Percentiles rank a stretch among this genome's conserved stretches.
These are phyloP conservation scores for Rubus idaeus DNA, from an alignment of 306 rosid genomes.

Conservation along the genomic window DNA sequence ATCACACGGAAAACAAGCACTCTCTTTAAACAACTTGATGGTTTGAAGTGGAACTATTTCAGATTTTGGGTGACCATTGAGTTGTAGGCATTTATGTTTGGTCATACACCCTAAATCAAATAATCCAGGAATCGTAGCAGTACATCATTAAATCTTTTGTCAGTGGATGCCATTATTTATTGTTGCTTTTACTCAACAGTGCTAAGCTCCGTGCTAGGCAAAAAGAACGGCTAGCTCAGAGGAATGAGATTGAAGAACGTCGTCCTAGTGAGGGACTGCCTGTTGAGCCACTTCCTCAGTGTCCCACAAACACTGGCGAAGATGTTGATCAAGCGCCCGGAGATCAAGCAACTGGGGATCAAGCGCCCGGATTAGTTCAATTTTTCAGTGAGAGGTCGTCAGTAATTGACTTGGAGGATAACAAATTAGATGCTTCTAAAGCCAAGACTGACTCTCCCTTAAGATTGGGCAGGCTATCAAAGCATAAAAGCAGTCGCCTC, in stretches of 20 bases:
- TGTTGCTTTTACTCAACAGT: conserved; percentile 55
- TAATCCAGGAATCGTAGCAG: not conserved
- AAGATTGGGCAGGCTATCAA: conserved; percentile 52
- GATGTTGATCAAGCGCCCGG: conserved; percentile 21
- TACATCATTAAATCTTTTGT: not conserved
- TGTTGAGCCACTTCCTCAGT: conserved; percentile 38
- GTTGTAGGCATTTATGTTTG: conserved; percentile 6
- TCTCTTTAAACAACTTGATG: not conserved
- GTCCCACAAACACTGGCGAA: conserved; percentile 40
- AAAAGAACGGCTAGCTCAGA: conserved; percentile 73
- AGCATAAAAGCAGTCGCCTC: conserved; percentile 48
- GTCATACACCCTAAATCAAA: not conserved
- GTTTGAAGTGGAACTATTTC: not conserved
- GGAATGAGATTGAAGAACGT: conserved; percentile 53
- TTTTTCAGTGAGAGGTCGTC: conserved; percentile 52
- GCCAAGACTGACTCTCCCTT: conserved; percentile 47
- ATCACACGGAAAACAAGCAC: not conserved
- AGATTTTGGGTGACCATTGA: not conserved
- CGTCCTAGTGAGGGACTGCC: conserved; percentile 44
- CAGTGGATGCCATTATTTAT: not conserved
- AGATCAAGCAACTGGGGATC: conserved; percentile 26
- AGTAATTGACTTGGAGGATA: conserved; percentile 58
- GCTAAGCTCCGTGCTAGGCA: conserved; percentile 93
- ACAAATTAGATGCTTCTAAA: conserved; percentile 51
- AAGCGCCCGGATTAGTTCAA: conserved; percentile 44